A percentile compares a stretch with the other conserved stretches of the same genome.
Conservation (phyloP, 768 basidiomycete species). For the Guyanaporus albipodus region DNA sequence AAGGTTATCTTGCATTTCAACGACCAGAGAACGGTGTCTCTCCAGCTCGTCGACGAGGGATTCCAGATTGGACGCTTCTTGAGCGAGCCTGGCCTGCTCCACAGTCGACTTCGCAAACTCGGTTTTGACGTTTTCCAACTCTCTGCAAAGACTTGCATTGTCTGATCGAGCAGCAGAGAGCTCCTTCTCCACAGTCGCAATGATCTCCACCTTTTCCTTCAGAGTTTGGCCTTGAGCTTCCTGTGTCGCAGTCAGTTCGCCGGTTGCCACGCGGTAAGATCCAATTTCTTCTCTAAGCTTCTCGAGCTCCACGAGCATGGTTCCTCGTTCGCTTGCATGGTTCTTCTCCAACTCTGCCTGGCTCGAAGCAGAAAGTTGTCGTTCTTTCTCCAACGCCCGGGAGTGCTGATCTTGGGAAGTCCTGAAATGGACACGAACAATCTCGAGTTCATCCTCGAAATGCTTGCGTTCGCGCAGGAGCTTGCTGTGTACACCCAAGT, state of each 20-base stretch:
- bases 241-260: conserved; percentile 37
- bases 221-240: conserved; percentile 46
- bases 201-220: conserved; percentile 44
- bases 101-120: conserved; percentile 56
- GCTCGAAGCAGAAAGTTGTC: conserved; percentile 20
- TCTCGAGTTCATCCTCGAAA: conserved; percentile 52
- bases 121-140: conserved; percentile 46
- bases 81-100: conserved; percentile 60
- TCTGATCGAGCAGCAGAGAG: conserved; percentile 39
- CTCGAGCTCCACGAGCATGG: conserved; percentile 45
- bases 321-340: conserved; percentile 20
- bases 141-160: conserved; percentile 40
- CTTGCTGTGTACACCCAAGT: conserved; percentile 45
- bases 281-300: conserved; percentile 49
- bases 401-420: conserved; percentile 21
- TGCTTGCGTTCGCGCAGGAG: conserved; percentile 35
- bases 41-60: conserved; percentile 74
- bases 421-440: conserved; percentile 44
- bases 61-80: conserved; percentile 72
- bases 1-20: conserved; percentile 73
- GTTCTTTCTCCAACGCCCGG: conserved; percentile 25
- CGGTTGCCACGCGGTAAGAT: conserved; percentile 43
- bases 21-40: conserved; percentile 67
- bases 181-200: conserved; percentile 48
- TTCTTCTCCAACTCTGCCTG: conserved; percentile 16